Evolutionary conservation across 2,329 filamentous ascomycete genomes (phyloP).

Genomic region (Colletotrichum euphorbiae): DNA sequence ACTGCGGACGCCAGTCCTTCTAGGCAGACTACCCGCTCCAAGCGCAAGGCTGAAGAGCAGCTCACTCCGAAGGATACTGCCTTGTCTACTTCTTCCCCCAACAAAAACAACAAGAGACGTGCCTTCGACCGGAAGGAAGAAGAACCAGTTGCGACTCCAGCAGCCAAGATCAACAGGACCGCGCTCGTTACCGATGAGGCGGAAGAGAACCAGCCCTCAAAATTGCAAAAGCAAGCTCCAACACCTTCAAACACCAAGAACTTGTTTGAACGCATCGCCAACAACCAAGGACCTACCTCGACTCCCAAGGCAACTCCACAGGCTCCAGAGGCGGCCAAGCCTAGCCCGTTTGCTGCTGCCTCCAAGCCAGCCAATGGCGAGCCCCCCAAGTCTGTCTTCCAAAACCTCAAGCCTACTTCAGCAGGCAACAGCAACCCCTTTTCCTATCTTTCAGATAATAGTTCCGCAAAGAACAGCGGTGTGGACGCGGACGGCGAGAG

Average conservation of each 20-base stretch:
- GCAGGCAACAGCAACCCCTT: conserved; percentile 70
- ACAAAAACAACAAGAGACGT: conserved; percentile 63
- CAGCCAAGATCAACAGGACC: conserved; percentile 66
- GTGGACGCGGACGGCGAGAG: conserved; percentile 60
- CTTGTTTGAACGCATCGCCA: conserved; percentile 68
- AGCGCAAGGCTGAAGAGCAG: conserved; percentile 70
- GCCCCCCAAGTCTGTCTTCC: conserved; percentile 58
- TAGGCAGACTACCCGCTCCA: conserved; percentile 50
- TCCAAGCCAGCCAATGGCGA: conserved; percentile 52
- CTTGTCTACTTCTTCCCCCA: conserved; percentile 48
- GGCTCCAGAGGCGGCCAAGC: conserved; percentile 44
- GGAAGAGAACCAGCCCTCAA: conserved; percentile 61
- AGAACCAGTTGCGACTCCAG: conserved; percentile 46
- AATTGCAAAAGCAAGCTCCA: conserved; percentile 58
- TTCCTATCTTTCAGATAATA: conserved; percentile 68
- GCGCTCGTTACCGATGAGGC: conserved; percentile 57
- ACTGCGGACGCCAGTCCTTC: conserved; percentile 46
- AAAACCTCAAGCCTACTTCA: conserved; percentile 50
- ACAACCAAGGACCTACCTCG: conserved; percentile 54
- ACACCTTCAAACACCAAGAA: conserved; percentile 66
- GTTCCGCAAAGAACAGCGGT: conserved; percentile 66
- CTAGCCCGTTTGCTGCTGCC: conserved; percentile 48
- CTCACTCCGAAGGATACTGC: conserved; percentile 52
- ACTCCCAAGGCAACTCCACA: conserved; percentile 49
- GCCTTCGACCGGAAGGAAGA: conserved; percentile 54